Base-by-base conservation (phyloP, 257 asterid species). In the Solanum appendiculatum region DNA sequence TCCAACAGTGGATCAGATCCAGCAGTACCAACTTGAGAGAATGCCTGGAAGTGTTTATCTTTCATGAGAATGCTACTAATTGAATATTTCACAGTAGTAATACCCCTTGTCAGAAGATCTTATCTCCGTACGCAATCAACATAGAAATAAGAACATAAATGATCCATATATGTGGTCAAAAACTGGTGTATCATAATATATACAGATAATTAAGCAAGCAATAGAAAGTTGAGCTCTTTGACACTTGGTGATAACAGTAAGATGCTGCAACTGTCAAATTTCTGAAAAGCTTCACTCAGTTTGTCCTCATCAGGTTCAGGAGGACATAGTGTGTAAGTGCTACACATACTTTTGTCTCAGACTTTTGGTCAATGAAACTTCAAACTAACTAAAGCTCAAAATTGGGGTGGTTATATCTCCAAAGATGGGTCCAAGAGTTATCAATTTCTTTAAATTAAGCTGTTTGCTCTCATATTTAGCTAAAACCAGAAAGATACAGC, bases 21-120 rank as follows among this genome's bases (percentile, higher is more conserved):
- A 70, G 98, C 95, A 82, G 94, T 92, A 91, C 94, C 98, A 91
- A 92, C 98, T 89, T 90, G 93, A 89, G 98, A 89, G 92, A 94
- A 95, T 90, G 97, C 99, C 99, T 96, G 95, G 88, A 87, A 92
- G 85, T 68, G 78, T 60, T 60, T 86, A 82, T 86, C 90, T 91
- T 88, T 77, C 90, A 89, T 88, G 91, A 90, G 88, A 90, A 90
- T 87, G 68, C 86, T 70, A 88, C 66, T 87, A 85, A 54, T 73
- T 29, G 44, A 70, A 40, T 69, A 82, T 13, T 34, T 86, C 68
- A 54, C 36, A 60, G n/a, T 18, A 88, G 36, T 37, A 31, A 85
- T 84, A 48, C 46, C 54, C 20, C 23, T 48, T 31, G n/a, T 72
- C 44, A 31, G 31, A 36, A 40, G n/a, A 84, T 46, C 42, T 51